Percentiles rank a stretch among this genome's conserved stretches.
Evolutionary conservation across 2,329 filamentous ascomycete species (phyloP).

Genomic region (Cyphellophora attinorum): DNA sequence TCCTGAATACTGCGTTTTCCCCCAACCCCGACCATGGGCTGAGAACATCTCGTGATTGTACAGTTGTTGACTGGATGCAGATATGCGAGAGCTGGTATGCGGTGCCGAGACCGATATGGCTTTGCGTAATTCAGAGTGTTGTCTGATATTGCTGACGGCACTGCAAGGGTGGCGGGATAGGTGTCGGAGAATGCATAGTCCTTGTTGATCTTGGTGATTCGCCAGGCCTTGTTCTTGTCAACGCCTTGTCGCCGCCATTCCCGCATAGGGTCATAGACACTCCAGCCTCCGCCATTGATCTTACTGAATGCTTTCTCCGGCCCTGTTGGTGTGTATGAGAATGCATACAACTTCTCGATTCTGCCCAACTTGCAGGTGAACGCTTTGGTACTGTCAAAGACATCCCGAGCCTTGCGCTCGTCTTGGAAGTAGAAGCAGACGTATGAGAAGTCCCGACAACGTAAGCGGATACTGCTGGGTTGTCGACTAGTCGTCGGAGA

Average conservation of each 20-base stretch:
- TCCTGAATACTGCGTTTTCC: constrained; percentile 90
- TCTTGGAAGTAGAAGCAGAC: constrained; percentile 80
- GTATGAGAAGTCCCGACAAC: constrained; percentile 88
- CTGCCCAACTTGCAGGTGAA: constrained; percentile 73
- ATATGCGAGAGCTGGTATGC: constrained; percentile 85
- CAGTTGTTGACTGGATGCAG: constrained; percentile 96
- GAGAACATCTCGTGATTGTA: constrained; percentile 88
- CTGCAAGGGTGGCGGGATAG: constrained; percentile 75
- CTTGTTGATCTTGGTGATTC: constrained; percentile 78
- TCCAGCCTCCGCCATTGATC: constrained; percentile 54
- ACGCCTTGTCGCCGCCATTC: constrained; percentile 87
- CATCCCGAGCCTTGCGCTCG: constrained; percentile 63
- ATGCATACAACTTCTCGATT: constrained; percentile 85
- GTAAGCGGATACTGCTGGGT: constrained; percentile 72
- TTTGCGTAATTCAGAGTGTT: constrained; percentile 91
- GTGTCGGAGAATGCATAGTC: constrained; percentile 90
- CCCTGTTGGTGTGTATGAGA: constrained; percentile 63
- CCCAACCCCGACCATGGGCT: constrained; percentile 77
- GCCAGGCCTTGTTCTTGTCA: constrained; percentile 70
- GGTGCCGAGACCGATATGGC: constrained; percentile 75
- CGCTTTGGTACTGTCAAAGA: constrained; percentile 74
- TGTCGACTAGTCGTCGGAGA: constrained; percentile 60
- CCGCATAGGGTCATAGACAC: constrained; percentile 71
- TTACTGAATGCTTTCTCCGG: constrained; percentile 61
- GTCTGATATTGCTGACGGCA: constrained; percentile 87